A percentile compares a stretch with the other conserved stretches of the same genome.
Conservation (phyloP, 768 basidiomycete genomes). For the Boletus reticulatus region DNA sequence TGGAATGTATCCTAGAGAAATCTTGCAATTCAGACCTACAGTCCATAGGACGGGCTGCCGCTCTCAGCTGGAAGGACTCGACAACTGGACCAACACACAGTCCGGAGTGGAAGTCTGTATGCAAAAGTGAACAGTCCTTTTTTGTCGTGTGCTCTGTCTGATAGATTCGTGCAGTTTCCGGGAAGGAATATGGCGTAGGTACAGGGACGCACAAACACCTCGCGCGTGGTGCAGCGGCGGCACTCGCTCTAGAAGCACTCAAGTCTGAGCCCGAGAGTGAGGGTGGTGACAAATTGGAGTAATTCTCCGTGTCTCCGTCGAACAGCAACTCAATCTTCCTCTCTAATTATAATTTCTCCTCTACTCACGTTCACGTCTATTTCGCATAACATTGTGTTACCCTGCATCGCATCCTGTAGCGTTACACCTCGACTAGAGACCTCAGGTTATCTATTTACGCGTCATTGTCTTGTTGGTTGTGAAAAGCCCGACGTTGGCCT, state of each 20-base stretch:
- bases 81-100: slow-evolving; percentile 42
- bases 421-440: slow-evolving; percentile 2
- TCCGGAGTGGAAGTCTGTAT: slow-evolving; percentile 54
- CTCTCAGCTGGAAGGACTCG: slow-evolving; percentile 57
- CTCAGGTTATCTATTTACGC: slow-evolving; percentile 9
- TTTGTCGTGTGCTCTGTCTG: slow-evolving; percentile 9
- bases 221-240: slow-evolving; percentile 44
- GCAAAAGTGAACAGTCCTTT: slow-evolving; percentile 48
- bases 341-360: slow-evolving; percentile 9
- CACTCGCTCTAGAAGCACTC: slow-evolving; percentile 36
- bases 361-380: neutral
- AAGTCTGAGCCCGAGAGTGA: slow-evolving; percentile 20
- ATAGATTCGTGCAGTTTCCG: slow-evolving; percentile 43
- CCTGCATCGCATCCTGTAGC: slow-evolving; percentile 7
- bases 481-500: slow-evolving; percentile 5
- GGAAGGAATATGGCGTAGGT: slow-evolving; percentile 46
- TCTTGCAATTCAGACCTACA: slow-evolving; percentile 49
- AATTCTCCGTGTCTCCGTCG: neutral
- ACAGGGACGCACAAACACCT: slow-evolving; percentile 50
- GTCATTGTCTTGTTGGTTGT: neutral
- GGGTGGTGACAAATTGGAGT: slow-evolving; percentile 9
- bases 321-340: neutral
- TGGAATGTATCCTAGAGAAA: neutral
- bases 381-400: neutral
- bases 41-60: slow-evolving; percentile 35